These are phyloP conservation scores for Ascochyta rabiei DNA, from an alignment of 2,329 filamentous ascomycete genomes.

Conservation along the genomic window DNA sequence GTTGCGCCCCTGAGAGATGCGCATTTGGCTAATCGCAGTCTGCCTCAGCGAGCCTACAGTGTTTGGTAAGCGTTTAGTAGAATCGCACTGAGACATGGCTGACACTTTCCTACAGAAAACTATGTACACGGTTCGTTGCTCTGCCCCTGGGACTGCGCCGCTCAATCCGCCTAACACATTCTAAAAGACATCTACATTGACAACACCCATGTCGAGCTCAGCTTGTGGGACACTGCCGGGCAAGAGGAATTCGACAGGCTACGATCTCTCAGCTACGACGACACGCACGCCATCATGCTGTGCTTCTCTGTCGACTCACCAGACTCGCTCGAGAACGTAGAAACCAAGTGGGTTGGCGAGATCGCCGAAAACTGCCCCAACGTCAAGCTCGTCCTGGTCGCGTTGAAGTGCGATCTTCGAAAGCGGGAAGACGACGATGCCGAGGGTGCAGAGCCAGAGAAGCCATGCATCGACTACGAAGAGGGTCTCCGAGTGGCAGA, in stretches of 20 bases:
- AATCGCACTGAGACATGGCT: conserved; percentile 19
- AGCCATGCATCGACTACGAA: conserved; percentile 83
- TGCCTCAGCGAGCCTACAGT: conserved; percentile 81
- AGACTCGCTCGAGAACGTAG: conserved; percentile 96
- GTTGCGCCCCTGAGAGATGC: conserved; percentile 15
- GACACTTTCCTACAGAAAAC: conserved; percentile 67
- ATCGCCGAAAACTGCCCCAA: conserved; percentile 97
- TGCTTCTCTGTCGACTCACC: conserved; percentile 96
- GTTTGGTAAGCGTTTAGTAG: conserved; percentile 62
- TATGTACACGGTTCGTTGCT: conserved; percentile 84
- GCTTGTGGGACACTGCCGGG: conserved; percentile 96
- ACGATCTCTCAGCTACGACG: conserved; percentile 94
- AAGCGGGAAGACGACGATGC: conserved; percentile 72
- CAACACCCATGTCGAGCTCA: conserved; percentile 94
- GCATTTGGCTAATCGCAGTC: conserved; percentile 25
- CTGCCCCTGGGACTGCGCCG: neutral
- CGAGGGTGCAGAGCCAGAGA: conserved; percentile 49
- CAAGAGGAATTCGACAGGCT: conserved; percentile 99
- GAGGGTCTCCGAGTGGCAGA: conserved; percentile 89
- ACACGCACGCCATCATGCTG: conserved; percentile 98
- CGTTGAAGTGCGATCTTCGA: conserved; percentile 93
- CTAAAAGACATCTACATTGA: conserved; percentile 92
- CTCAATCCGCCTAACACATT: conserved; percentile 12
- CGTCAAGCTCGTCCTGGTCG: conserved; percentile 92
- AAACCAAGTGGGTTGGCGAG: conserved; percentile 97